Percentiles rank a stretch among this genome's conserved stretches.
phyloP scores from a whole-genome alignment of 1,284 basidiomycete genomes.

The Rhodotorula sp. region DNA sequence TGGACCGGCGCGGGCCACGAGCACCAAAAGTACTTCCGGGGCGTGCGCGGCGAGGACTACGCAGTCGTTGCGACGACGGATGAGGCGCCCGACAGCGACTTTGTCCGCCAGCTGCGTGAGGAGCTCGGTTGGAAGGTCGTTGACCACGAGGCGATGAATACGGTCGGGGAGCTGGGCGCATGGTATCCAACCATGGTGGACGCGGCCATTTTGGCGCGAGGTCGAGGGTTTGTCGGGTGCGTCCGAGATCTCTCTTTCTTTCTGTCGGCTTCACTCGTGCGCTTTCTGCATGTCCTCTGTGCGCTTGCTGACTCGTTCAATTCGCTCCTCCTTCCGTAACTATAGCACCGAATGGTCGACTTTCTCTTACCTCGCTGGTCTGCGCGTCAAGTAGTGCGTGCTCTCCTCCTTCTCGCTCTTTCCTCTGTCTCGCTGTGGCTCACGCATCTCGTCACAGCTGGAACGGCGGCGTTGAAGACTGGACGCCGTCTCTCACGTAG shows the following conservation, averaged over 20 bases:
- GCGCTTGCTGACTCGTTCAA: too few relatives aligned
- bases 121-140: constrained; percentile 28
- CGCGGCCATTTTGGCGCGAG: constrained; percentile 22
- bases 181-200: constrained; percentile 34
- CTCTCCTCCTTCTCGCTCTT: too few relatives aligned
- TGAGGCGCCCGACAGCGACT: constrained; percentile 18
- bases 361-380: constrained; percentile 28
- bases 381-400: constrained; percentile 35
- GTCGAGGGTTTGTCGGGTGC: constrained; percentile 25
- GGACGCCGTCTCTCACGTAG: constrained; percentile 20
- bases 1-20: constrained; percentile 21
- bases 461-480: constrained; percentile 32
- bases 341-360: constrained; percentile 21
- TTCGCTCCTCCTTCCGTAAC: neutral
- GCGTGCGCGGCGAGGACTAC: constrained; percentile 4
- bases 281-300: too few relatives aligned
- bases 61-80: constrained; percentile 30
- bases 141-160: constrained; percentile 24
- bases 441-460: constrained; percentile 10
- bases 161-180: constrained; percentile 9
- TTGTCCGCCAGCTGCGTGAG: constrained; percentile 11
- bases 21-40: constrained; percentile 10
- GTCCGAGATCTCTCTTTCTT: neutral
- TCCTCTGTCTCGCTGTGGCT: neutral
- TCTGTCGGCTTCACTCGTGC: neutral